A percentile compares a stretch with the other conserved stretches of the same genome.
phyloP scores from a whole-genome alignment of 2,329 filamentous ascomycete species.

The Cladosporium phlei region DNA sequence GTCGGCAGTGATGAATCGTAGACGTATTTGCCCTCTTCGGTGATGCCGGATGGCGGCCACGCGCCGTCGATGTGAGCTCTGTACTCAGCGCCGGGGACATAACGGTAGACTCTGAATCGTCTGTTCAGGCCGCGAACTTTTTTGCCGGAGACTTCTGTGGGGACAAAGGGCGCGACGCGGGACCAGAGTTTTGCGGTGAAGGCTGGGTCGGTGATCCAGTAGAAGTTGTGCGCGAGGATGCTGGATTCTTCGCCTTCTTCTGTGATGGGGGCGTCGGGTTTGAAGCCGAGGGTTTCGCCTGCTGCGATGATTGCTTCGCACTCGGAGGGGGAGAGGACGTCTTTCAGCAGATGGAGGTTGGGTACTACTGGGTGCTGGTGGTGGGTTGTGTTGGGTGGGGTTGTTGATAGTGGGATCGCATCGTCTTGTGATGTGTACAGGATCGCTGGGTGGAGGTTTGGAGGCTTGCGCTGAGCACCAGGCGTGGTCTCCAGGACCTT shows the following conservation, averaged over 20 bases:
- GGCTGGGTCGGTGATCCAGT: slow-evolving; percentile 62
- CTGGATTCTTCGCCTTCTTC: slow-evolving; percentile 60
- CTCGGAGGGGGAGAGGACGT: slow-evolving; percentile 57
- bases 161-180: slow-evolving; percentile 56
- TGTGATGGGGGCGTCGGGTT: slow-evolving; percentile 63
- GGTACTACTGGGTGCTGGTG: slow-evolving; percentile 60
- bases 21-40: slow-evolving; percentile 53
- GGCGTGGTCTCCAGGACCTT: slow-evolving; percentile 59
- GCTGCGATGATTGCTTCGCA: slow-evolving; percentile 64
- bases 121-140: slow-evolving; percentile 61
- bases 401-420: slow-evolving; percentile 47
- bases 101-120: slow-evolving; percentile 66
- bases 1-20: slow-evolving; percentile 61
- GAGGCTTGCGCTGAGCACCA: slow-evolving; percentile 58
- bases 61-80: slow-evolving; percentile 67
- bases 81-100: slow-evolving; percentile 69
- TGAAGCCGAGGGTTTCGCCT: slow-evolving; percentile 60
- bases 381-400: slow-evolving; percentile 46
- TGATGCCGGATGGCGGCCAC: slow-evolving; percentile 66
- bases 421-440: slow-evolving; percentile 58
- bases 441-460: slow-evolving; percentile 63
- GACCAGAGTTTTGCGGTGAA: slow-evolving; percentile 62
- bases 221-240: slow-evolving; percentile 67
- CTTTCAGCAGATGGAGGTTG: slow-evolving; percentile 54
- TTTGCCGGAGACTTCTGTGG: slow-evolving; percentile 51